Conservation (phyloP, 352 stramenopile species). For the Globisporangium parvum region DNA sequence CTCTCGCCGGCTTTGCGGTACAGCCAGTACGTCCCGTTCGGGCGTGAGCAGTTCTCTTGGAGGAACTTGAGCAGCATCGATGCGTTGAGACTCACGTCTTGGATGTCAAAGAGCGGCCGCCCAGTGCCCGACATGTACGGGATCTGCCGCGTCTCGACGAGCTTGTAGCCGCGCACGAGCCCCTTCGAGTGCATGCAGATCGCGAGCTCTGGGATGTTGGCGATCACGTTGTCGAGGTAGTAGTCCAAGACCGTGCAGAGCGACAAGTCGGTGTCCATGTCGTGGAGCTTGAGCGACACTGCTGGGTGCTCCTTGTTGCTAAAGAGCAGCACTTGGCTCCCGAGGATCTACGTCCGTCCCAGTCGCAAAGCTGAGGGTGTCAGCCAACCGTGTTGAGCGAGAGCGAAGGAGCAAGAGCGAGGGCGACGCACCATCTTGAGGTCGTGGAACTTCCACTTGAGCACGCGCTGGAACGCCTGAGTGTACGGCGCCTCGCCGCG, state of each 20-base stretch:
- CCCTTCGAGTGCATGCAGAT: slow-evolving; percentile 87
- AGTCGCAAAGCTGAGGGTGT: slow-evolving; percentile 1
- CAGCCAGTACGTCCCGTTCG: slow-evolving; percentile 82
- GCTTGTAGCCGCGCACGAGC: slow-evolving; percentile 78
- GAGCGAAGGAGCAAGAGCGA: neutral
- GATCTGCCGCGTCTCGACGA: slow-evolving; percentile 79
- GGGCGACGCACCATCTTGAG: slow-evolving; percentile 65
- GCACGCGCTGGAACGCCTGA: slow-evolving; percentile 59
- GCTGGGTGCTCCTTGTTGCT: slow-evolving; percentile 79
- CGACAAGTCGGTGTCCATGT: slow-evolving; percentile 83
- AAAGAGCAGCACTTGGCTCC: slow-evolving; percentile 79
- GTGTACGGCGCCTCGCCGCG: slow-evolving; percentile 16
- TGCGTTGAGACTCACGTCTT: slow-evolving; percentile 84
- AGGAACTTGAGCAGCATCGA: slow-evolving; percentile 86
- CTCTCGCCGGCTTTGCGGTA: slow-evolving; percentile 76
- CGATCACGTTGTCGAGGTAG: slow-evolving; percentile 86
- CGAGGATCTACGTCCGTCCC: slow-evolving; percentile 58
- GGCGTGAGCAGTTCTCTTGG: slow-evolving; percentile 76
- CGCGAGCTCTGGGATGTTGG: slow-evolving; percentile 79
- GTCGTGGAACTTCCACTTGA: slow-evolving; percentile 86
- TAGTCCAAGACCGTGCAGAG: slow-evolving; percentile 80
- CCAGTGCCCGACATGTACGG: slow-evolving; percentile 65
- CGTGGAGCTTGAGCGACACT: slow-evolving; percentile 78
- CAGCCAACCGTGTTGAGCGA: neutral
- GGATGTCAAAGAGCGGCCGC: slow-evolving; percentile 69